Evolutionary conservation across 2,329 filamentous ascomycete species (phyloP), one percentile per base, ranked within the genome.

Genomic region (Phymatotrichopsis omnivora): DNA sequence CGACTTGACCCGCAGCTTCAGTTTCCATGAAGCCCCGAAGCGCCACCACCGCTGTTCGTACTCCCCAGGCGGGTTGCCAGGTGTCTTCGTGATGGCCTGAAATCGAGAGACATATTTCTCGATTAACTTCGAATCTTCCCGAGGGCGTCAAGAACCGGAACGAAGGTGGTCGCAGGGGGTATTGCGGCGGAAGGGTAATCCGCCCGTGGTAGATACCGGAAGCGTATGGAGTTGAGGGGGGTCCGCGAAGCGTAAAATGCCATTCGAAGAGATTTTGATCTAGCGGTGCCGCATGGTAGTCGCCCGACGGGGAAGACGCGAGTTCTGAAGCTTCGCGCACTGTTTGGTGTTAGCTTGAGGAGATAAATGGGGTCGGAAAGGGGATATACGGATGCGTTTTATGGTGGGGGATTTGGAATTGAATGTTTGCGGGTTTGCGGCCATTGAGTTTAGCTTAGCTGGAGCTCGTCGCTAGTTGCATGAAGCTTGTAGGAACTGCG

Each of bases 11-110:
- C 57, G 75, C 77, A 7, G 83, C 78, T 56, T 89, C 84, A 3
- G 82, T 87, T 62, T 93, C 86, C 86, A 98, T 96, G 64, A 95
- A 95, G 57, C 76, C 82, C 43, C 91, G 69, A 37, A 96, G 76
- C 5, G 77, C 78, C 4, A 77, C 70, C 45, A 98, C 67, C 12
- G 91, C 89, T 3, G 91, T 96, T 49, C 91, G 74, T 7, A 98
- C 81, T 0, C 91, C 91, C 91, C 91, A 98, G 1, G 91, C 91
- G 0, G 91, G 91, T 71, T 95, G 89, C 91, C 91, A 98, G 12
- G 85, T 93, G 68, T 96, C 91, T 64, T 96, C 91, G 66, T 98
- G 91, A 65, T 95, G 89, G 2, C 87, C 89, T 41, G 78, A 84
- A 59, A 96, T 98, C 59, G 78, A 85, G 12, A 98, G 76, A 62